A percentile compares a stretch with the other conserved stretches of the same genome.
phyloP scores from a whole-genome alignment of 306 rosid species.

The Alnus rubra region DNA sequence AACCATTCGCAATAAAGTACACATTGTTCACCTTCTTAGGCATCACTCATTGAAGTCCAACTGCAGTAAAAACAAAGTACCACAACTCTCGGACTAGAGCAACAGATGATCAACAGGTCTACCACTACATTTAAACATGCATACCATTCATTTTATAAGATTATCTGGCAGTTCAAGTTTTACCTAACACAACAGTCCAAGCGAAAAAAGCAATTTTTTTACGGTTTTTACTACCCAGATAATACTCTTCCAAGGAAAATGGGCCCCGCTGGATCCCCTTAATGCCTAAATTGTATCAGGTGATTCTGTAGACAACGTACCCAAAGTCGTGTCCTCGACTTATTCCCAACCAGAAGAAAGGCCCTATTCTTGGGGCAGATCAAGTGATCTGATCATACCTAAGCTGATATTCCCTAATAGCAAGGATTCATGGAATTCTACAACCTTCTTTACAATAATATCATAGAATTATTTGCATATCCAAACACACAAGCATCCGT shows the following conservation, averaged over 20 bases:
- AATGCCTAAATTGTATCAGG: neutral
- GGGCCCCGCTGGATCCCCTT: neutral
- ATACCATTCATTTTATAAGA: neutral
- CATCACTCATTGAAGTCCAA: neutral
- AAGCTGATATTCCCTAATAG: neutral
- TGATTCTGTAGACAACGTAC: neutral
- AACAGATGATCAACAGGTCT: constrained; percentile 2
- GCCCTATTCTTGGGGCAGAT: neutral
- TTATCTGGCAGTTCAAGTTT: too few relatives aligned
- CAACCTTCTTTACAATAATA: neutral
- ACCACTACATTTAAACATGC: neutral
- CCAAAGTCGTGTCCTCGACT: neutral
- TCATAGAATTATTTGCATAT: neutral
- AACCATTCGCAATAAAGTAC: neutral
- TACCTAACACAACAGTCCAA: too few relatives aligned
- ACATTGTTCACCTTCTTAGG: neutral
- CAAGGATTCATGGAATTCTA: neutral
- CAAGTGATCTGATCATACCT: neutral
- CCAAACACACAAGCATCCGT: neutral
- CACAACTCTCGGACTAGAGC: neutral
- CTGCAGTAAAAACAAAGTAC: neutral
- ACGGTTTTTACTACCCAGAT: neutral
- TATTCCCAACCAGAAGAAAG: neutral
- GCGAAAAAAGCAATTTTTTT: neutral
- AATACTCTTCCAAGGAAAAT: constrained; percentile 1